Evolutionary conservation across 257 asterid species (phyloP).

Genomic region (Anisodus tanguticus): DNA sequence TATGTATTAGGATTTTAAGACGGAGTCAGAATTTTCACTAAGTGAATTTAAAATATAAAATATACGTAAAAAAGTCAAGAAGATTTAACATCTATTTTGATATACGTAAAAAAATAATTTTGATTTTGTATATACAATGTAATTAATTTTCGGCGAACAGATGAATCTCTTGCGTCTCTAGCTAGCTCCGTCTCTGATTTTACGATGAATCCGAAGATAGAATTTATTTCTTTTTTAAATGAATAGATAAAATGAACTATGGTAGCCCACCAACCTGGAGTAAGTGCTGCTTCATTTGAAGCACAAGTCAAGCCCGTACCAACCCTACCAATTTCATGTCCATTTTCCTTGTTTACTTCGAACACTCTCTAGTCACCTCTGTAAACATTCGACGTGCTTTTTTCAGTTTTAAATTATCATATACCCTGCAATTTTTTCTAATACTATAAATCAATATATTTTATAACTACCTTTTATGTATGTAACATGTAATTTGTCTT

Average conservation of each 20-base stretch:
- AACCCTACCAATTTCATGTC: constrained; percentile 20
- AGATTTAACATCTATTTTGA: not conserved
- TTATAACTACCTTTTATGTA: too few species aligned
- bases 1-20: not conserved
- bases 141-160: not conserved
- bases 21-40: too few species aligned
- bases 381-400: too few species aligned
- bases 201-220: not conserved
- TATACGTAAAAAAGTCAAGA: not conserved
- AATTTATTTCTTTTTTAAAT: not conserved
- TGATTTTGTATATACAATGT: not conserved
- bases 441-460: too few species aligned
- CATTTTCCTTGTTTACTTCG: not conserved
- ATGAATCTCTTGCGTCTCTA: not conserved
- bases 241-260: not conserved
- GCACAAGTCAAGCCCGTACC: constrained; percentile 25
- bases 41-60: not conserved
- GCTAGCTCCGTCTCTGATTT: not conserved
- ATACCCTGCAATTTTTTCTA: too few species aligned
- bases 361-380: too few species aligned
- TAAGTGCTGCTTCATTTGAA: constrained; percentile 10
- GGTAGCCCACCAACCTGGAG: constrained; percentile 21
- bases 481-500: too few species aligned
- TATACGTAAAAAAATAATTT: not conserved
- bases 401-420: too few species aligned